phyloP scores from a whole-genome alignment of 2,329 filamentous ascomycete genomes.

The Sphaerulina populicola region DNA sequence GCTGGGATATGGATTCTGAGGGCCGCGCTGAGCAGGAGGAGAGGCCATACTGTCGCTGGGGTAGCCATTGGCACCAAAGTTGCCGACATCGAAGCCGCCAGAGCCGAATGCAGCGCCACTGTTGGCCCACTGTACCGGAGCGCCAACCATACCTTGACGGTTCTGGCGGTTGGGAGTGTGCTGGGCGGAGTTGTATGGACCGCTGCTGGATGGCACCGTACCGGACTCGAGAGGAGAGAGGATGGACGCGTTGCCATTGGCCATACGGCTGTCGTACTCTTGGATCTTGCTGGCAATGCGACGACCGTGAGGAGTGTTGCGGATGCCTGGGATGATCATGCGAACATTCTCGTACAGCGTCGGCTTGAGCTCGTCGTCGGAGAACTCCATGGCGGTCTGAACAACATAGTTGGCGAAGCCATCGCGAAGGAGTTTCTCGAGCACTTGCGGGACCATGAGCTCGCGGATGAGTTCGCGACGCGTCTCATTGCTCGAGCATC shows the following conservation, averaged over 20 bases:
- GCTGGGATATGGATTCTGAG: constrained; percentile 17
- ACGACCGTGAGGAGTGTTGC: constrained; percentile 86
- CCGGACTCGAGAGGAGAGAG: constrained; percentile 19
- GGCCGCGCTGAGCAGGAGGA: constrained; percentile 27
- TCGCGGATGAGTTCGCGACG: constrained; percentile 80
- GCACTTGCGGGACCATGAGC: constrained; percentile 63
- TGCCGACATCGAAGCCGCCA: constrained; percentile 13
- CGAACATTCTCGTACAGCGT: constrained; percentile 77
- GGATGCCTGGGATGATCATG: constrained; percentile 73
- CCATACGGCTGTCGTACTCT: constrained; percentile 44
- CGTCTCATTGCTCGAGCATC: constrained; percentile 66
- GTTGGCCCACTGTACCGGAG: constrained; percentile 19
- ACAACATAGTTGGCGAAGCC: constrained; percentile 97
- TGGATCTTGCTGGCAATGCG: constrained; percentile 84
- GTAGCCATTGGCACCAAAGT: constrained; percentile 14
- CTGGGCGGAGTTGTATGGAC: constrained; percentile 6
- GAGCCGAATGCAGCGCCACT: constrained; percentile 12
- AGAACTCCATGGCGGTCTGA: constrained; percentile 86
- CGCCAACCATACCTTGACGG: constrained; percentile 26
- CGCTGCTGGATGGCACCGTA: constrained; percentile 3
- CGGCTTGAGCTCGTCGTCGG: constrained; percentile 62
- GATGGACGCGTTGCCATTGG: constrained; percentile 24
- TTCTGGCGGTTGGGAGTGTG: constrained; percentile 21
- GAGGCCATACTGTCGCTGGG: constrained; percentile 21
- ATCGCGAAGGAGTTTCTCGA: constrained; percentile 83